Base-by-base conservation (phyloP, 2,329 filamentous ascomycete genomes). In the Fusarium chaquense region DNA sequence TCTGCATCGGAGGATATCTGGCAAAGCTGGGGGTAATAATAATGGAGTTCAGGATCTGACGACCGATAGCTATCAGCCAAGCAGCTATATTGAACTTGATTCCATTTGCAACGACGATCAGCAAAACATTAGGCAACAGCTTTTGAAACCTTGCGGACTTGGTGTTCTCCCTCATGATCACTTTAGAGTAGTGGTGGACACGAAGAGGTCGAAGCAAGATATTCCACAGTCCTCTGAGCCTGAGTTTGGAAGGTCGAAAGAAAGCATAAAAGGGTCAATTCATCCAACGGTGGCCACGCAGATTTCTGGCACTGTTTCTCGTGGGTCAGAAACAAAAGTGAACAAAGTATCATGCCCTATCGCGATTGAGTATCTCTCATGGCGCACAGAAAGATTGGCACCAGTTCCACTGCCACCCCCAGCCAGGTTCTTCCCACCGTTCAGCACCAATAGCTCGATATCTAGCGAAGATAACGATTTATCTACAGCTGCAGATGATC, bases 81-180 rank as follows among this genome's bases (percentile, higher is more conserved):
- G 78, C 56, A 55, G 41, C 40, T 81, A 82, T 1, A 68, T 83
- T 4, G 81, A 85, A 1, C 73, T 81, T 3, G 81, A 85, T 2
- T 81, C 85, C 20, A 67, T 76, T 0, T 86, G 85, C 85, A 82
- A 83, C 1, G 73, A 81, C 5, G 70, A 77, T 4, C 75, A 77
- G 16, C 83, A 84, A 59, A 76, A 77, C 20, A 74, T 78, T 1
- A 65, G 76, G 3, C 71, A 80, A 3, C 74, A 75, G 4, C 77
- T 80, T 0, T 75, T 91, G 3, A 85, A 88, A 61, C 84, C 86
- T 0, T 88, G 83, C 50, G 89, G 89, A 2, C 76, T 90, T 0
- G 87, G 86, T 16, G 84, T 89, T 2, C 78, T 83, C 30, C 88
- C 89, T 0, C 87, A 89, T 16, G 88, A 91, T 68, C 87, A 90